Evolutionary conservation across 2,329 filamentous ascomycete species (phyloP).

Genomic region (Pestalotiopsis sp.): DNA sequence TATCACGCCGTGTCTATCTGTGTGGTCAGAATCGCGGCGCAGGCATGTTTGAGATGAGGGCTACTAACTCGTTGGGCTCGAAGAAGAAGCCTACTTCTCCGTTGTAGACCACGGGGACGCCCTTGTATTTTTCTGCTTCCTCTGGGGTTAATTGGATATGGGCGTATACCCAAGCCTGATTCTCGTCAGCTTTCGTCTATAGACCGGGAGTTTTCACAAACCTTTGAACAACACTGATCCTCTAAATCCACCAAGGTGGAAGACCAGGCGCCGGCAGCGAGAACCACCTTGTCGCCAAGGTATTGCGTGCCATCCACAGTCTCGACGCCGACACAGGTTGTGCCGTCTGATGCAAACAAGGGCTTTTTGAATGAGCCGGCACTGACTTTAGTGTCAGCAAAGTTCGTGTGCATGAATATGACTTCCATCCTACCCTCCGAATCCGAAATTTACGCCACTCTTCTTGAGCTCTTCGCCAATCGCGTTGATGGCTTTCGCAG

Average conservation of each 20-base stretch:
- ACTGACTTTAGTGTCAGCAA: slow-evolving; percentile 19
- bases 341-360: slow-evolving; percentile 36
- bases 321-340: slow-evolving; percentile 42
- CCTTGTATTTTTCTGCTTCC: slow-evolving; percentile 43
- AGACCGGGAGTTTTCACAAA: slow-evolving; percentile 12
- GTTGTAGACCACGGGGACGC: slow-evolving; percentile 46
- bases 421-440: slow-evolving; percentile 32
- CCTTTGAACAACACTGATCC: slow-evolving; percentile 39
- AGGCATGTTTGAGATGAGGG: not conserved
- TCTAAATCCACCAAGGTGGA: slow-evolving; percentile 37
- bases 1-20: slow-evolving; percentile 31
- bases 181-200: not conserved
- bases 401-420: too few relatives aligned
- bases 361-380: slow-evolving; percentile 47
- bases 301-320: slow-evolving; percentile 43
- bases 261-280: slow-evolving; percentile 43
- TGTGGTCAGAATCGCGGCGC: not conserved
- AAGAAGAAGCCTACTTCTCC: slow-evolving; percentile 52
- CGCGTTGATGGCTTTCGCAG: slow-evolving; percentile 48
- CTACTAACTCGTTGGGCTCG: slow-evolving; percentile 41
- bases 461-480: slow-evolving; percentile 40
- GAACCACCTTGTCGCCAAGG: slow-evolving; percentile 43
- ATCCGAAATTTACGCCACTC: slow-evolving; percentile 43
- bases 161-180: slow-evolving; percentile 45
- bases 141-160: slow-evolving; percentile 44